Conservation (phyloP, 257 asterid species). For the Catharanthus roseus region DNA sequence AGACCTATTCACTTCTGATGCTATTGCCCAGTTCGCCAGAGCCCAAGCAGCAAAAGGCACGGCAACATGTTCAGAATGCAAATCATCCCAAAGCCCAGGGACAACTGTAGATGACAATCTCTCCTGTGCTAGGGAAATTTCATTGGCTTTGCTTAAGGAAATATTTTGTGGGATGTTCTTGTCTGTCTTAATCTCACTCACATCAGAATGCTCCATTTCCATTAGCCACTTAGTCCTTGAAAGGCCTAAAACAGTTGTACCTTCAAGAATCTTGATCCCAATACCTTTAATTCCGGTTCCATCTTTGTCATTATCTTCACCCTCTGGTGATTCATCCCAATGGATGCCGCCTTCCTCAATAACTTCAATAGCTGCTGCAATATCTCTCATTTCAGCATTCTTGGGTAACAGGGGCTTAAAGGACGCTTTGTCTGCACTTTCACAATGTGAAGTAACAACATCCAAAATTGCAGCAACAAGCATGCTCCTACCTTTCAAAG, state of each 20-base stretch:
- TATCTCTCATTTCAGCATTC: conserved; percentile 84
- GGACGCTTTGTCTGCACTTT: conserved; percentile 53
- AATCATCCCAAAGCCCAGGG: conserved; percentile 99
- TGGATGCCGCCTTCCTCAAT: conserved; percentile 89
- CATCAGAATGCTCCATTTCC: conserved; percentile 48
- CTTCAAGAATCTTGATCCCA: conserved; percentile 95
- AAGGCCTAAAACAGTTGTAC: conserved; percentile 83
- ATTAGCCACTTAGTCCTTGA: conserved; percentile 56
- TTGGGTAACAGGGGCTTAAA: conserved; percentile 67
- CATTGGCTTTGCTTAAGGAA: conserved; percentile 49
- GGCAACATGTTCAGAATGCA: conserved; percentile 89
- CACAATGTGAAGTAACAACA: conserved; percentile 84
- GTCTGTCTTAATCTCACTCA: conserved; percentile 22
- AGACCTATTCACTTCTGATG: conserved; percentile 77
- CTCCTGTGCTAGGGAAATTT: conserved; percentile 33
- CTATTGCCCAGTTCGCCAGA: conserved; percentile 97
- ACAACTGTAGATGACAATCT: conserved; percentile 60
- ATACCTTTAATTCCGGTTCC: conserved; percentile 86
- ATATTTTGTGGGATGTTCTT: conserved; percentile 33
- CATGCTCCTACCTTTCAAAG: conserved; percentile 97
- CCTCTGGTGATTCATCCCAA: conserved; percentile 74
- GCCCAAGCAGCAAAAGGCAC: conserved; percentile 99
- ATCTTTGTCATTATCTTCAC: conserved; percentile 59
- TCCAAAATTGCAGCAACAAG: conserved; percentile 98
- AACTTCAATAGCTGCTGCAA: conserved; percentile 93